Base-by-base conservation (phyloP, 441 rosid species). In the Croton laevigatus region DNA sequence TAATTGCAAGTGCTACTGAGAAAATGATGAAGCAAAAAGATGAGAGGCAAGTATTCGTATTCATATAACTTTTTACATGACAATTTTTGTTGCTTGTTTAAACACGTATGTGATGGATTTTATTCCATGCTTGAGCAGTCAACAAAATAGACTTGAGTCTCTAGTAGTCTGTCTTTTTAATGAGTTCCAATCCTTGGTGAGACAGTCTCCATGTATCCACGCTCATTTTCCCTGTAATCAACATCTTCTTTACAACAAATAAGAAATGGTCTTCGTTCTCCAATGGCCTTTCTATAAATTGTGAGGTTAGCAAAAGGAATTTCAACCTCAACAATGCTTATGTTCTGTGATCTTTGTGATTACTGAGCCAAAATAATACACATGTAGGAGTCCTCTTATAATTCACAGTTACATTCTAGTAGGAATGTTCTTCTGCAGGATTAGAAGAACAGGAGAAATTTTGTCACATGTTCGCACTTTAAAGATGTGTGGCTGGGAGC, bases 21-120 rank as follows among this genome's bases (percentile, higher is more conserved):
- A 88, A 90, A 80, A 92, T 92, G 99, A 94, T 94, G 98, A 92
- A 89, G 85, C 90, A 89, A 75, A 94, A 94, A 82, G 99, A 94
- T 84, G 98, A 94, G 82, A 94, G 99, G 98, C 91, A 75, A 20
- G 23, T 22, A 40, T 16, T n/a, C 57, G 4, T 42, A 4, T 54
- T 4, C 9, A 13, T 38, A 20, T 51, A 52, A 38, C 38, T 62
- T 52, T 49, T 8, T 44, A n/a, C 64, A 13, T 46, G 38, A 7
- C 34, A 8, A 8, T 38, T 67, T 34, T 32, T 34, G 23, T 36
- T 62, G 51, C 22, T 62, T 74, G 5, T 52, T 62, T 74, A 7
- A 1, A 51, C 32, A 52, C 16, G 46, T 57, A 48, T 48, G 8
- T 46, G 23, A 51, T 52, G 40, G 22, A 34, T 57, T 55, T 19